Evolutionary conservation across 371 early-diverging fungal species (phyloP).

Genomic region (Haplosporangium sp.): DNA sequence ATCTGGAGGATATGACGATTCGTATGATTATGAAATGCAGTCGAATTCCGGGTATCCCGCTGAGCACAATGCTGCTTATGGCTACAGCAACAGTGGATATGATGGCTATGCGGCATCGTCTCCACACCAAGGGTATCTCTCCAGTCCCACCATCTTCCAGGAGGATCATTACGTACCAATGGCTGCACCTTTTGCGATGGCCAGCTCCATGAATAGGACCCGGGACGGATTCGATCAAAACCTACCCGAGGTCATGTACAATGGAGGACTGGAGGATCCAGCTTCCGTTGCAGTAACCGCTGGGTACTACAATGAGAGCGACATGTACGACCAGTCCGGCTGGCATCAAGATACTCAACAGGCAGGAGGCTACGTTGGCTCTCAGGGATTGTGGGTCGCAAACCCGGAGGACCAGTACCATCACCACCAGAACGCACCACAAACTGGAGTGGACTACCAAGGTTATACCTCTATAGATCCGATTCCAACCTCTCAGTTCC

Average conservation of each 20-base stretch:
- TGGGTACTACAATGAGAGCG: constrained; percentile 25
- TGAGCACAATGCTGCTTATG: constrained; percentile 6
- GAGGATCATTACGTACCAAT: constrained; percentile 8
- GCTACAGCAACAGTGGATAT: constrained; percentile 7
- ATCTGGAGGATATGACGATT: constrained; percentile 33
- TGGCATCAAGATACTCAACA: constrained; percentile 6
- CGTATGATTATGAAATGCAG: constrained; percentile 36
- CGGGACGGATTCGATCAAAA: constrained; percentile 31
- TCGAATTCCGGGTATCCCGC: constrained; percentile 14
- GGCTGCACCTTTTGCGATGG: constrained; percentile 8
- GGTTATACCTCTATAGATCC: background rate
- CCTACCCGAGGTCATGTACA: constrained; percentile 37
- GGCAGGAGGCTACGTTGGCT: background rate
- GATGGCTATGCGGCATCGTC: constrained; percentile 7
- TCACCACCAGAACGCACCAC: constrained; percentile 1
- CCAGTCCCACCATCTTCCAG: constrained; percentile 30
- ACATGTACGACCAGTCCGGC: constrained; percentile 4
- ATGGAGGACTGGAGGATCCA: constrained; percentile 6
- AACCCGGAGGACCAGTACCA: constrained; percentile 13
- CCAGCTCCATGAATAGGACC: constrained; percentile 15
- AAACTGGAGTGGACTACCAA: background rate
- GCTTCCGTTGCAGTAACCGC: background rate
- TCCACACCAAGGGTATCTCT: constrained; percentile 10
- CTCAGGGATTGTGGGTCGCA: constrained; percentile 7
- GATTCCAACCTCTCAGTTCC: background rate